These are phyloP conservation scores for Anisodus tanguticus DNA, from an alignment of 257 asterid genomes.

Conservation along the genomic window DNA sequence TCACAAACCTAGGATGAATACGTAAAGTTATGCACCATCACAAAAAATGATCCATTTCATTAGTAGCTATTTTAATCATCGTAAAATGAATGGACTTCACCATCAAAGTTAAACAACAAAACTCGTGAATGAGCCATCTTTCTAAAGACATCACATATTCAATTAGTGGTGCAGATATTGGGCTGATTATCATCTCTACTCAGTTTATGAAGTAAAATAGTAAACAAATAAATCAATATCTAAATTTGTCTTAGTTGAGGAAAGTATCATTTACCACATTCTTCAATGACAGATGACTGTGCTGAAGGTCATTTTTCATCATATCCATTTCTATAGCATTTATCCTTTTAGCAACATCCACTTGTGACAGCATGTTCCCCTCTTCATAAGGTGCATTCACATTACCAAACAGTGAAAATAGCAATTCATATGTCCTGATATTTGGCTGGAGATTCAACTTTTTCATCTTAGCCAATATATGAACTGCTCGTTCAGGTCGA, in stretches of 20 bases:
- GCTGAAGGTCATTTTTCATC: slow-evolving; percentile 75
- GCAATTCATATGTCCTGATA: slow-evolving; percentile 72
- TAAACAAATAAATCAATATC: not conserved
- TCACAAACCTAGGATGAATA: not conserved
- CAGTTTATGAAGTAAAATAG: not conserved
- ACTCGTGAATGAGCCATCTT: not conserved
- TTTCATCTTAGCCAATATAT: slow-evolving; percentile 64
- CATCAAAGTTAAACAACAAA: not conserved
- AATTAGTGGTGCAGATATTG: not conserved
- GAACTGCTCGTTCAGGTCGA: slow-evolving; percentile 75
- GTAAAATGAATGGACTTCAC: not conserved
- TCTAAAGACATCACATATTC: slow-evolving; percentile 13
- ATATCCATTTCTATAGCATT: slow-evolving; percentile 82
- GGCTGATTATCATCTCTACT: not conserved
- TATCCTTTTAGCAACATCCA: slow-evolving; percentile 72
- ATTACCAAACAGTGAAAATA: slow-evolving; percentile 79
- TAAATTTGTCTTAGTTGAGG: slow-evolving; percentile 19
- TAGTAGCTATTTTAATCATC: not conserved
- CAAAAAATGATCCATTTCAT: not conserved
- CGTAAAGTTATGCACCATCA: not conserved
- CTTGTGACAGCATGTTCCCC: slow-evolving; percentile 62
- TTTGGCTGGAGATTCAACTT: slow-evolving; percentile 56
- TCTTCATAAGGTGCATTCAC: slow-evolving; percentile 80
- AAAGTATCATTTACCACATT: slow-evolving; percentile 61
- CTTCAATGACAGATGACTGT: slow-evolving; percentile 62